Evolutionary conservation across 306 rosid species (phyloP).

Genomic region (Begonia masoniana): DNA sequence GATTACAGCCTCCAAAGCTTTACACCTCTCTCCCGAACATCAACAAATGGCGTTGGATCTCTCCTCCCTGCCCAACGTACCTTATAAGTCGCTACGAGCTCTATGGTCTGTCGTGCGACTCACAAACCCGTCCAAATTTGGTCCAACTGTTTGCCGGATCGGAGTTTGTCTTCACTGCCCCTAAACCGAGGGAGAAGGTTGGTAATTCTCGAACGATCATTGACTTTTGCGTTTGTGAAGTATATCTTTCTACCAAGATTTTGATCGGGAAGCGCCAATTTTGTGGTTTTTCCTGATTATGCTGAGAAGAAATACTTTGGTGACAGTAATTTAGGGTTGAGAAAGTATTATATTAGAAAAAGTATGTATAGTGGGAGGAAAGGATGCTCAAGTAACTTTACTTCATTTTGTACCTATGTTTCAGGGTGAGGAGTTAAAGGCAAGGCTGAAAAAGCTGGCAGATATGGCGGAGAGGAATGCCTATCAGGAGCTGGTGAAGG

Average conservation of each 20-base stretch:
- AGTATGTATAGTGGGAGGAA: background rate
- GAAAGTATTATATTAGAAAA: background rate
- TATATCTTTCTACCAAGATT: no score
- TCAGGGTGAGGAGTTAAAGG: slow-evolving; percentile 80
- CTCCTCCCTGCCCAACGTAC: slow-evolving; percentile 25
- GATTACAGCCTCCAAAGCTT: slow-evolving; percentile 31
- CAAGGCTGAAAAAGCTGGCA: slow-evolving; percentile 49
- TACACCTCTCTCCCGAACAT: slow-evolving; percentile 37
- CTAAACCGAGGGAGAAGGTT: slow-evolving; percentile 80
- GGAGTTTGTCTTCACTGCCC: slow-evolving; percentile 42
- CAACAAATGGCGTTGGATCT: slow-evolving; percentile 41
- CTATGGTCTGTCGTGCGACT: slow-evolving; percentile 42
- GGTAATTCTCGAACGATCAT: background rate
- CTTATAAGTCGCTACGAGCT: slow-evolving; percentile 41
- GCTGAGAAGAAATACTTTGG: no score
- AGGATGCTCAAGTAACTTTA: background rate
- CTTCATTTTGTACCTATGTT: background rate
- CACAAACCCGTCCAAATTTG: slow-evolving; percentile 32
- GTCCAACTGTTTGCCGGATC: slow-evolving; percentile 39
- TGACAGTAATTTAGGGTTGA: background rate
- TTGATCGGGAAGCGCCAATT: no score
- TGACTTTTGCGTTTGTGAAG: background rate
- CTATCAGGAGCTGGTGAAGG: slow-evolving; percentile 76
- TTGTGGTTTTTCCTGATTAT: no score
- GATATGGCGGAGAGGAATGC: slow-evolving; percentile 75